phyloP scores from a whole-genome alignment of 2,329 filamentous ascomycete genomes.

The Plenodomus lindquistii region DNA sequence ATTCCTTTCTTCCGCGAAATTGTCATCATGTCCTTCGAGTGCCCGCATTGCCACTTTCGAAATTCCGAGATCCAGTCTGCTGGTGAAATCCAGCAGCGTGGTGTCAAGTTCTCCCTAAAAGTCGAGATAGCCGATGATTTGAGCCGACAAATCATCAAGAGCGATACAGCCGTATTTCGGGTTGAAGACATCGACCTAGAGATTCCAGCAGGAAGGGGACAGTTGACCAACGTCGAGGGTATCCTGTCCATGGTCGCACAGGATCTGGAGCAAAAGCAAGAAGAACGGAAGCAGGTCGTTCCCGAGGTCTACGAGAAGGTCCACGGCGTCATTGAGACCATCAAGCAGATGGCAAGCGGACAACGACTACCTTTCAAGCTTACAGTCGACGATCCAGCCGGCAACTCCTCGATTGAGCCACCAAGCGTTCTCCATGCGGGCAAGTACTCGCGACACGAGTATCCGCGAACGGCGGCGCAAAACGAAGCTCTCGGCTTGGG shows the following conservation, averaged over 20 bases:
- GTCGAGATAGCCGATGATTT: conserved; percentile 75
- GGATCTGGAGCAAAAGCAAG: conserved; percentile 80
- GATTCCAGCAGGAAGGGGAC: conserved; percentile 86
- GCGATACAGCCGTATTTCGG: conserved; percentile 81
- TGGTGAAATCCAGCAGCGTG: conserved; percentile 87
- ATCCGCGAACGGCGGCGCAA: conserved; percentile 78
- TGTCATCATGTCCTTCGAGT: conserved; percentile 95
- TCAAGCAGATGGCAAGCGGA: conserved; percentile 77
- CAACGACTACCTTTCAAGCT: conserved; percentile 85
- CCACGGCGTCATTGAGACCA: conserved; percentile 72
- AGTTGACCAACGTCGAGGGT: conserved; percentile 92
- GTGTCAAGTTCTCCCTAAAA: conserved; percentile 79
- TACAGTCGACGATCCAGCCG: conserved; percentile 85
- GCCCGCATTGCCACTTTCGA: conserved; percentile 83
- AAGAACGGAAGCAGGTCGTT: conserved; percentile 74
- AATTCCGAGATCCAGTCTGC: conserved; percentile 96
- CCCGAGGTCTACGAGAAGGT: conserved; percentile 82
- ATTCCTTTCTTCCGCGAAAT: conserved; percentile 98
- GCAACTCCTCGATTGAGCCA: conserved; percentile 96
- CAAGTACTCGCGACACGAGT: conserved; percentile 88
- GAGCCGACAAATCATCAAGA: conserved; percentile 86
- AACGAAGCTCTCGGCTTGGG: conserved; percentile 83
- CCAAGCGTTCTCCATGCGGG: conserved; percentile 74
- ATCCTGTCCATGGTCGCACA: conserved; percentile 77
- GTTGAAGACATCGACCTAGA: conserved; percentile 93